Evolutionary conservation across 768 basidiomycete species (phyloP), one percentile per base, ranked within the genome.

Genomic region (Lactifluus rugatus): DNA sequence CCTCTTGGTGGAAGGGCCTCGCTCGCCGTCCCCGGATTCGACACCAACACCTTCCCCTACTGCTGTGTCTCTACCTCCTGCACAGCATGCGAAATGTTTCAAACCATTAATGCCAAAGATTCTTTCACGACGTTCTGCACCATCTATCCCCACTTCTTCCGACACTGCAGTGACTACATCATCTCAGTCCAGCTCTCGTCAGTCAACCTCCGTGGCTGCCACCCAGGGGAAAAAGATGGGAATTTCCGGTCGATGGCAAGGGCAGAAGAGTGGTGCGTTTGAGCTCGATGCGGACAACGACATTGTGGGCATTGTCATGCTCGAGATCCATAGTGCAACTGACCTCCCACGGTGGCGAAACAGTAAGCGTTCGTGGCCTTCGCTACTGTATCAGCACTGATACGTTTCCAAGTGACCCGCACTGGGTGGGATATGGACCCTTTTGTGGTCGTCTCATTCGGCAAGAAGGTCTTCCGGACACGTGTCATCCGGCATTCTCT

Each of bases 401-500:
- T 28, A 32, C 14, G 25, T 19, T 13, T 28, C 48, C 56, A 89
- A 59, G 89, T 91, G 82, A 91, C 85, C 1, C 82, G 87, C 0
- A 89, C 82, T 0, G 89, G 89, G 0, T 93, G 85, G 81, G 94
- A 98, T 68, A 96, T 97, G 93, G 93, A 97, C 66, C 93, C 94
- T 0, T 98, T 97, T 67, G 89, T 91, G 23, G 93, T 99, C 61
- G 81, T 94, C 62, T 92, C 91, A 3, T 99, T 99, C 62, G 91
- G 94, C 31, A 94, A 93, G 75, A 98, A 96, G 70, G 90, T 97
- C 5, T 98, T 98, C 74, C 80, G 94, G 2, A 97, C 94, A 0
- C 84, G 89, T 32, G 83, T 93, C 26, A 84, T 93, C 54, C 81
- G 93, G 3, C 91, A 93, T 70, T 84, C 81, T 57, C 74, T 85